Evolutionary conservation across 2,329 filamentous ascomycete species (phyloP).

Genomic region (Epichloe gansuensis): DNA sequence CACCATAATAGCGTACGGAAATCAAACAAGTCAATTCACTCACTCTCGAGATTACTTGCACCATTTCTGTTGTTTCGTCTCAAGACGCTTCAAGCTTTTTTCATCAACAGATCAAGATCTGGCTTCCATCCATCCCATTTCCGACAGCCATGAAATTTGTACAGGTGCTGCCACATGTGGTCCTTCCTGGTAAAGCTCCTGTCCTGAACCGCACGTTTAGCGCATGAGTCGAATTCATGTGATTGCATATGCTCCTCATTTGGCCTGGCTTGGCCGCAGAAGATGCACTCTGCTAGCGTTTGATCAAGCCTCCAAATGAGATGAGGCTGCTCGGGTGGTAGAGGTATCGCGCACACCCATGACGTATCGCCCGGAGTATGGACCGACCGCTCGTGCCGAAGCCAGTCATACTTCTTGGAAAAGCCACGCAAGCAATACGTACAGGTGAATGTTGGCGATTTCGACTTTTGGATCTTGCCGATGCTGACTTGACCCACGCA

Average conservation of each 20-base stretch:
- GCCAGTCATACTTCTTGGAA: constrained; percentile 29
- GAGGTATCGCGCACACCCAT: constrained; percentile 38
- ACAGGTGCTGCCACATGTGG: constrained; percentile 28
- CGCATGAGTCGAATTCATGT: constrained; percentile 35
- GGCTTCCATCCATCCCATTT: constrained; percentile 36
- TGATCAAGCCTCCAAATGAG: constrained; percentile 37
- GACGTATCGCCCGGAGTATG: constrained; percentile 30
- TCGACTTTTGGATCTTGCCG: constrained; percentile 7
- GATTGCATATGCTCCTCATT: constrained; percentile 24
- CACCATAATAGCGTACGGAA: too few relatives aligned
- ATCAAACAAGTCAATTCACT: too few relatives aligned
- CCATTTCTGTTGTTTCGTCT: too few relatives aligned
- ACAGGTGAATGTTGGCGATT: constrained; percentile 21
- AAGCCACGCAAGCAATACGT: constrained; percentile 27
- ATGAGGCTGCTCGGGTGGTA: constrained; percentile 23
- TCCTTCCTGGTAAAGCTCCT: constrained; percentile 31
- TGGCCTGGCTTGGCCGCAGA: constrained; percentile 24
- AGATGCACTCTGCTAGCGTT: constrained; percentile 27
- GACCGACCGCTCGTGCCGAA: constrained; percentile 37
- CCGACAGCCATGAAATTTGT: constrained; percentile 33
- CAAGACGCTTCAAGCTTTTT: background rate
- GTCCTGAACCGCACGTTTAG: constrained; percentile 31
- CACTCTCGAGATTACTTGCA: too few relatives aligned
- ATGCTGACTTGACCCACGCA: constrained; percentile 7
- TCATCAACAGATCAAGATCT: constrained; percentile 21